A percentile compares a stretch with the other conserved stretches of the same genome.
Evolutionary conservation across 2,329 filamentous ascomycete species (phyloP).

Genomic region (Thermomyces lanuginosus): DNA sequence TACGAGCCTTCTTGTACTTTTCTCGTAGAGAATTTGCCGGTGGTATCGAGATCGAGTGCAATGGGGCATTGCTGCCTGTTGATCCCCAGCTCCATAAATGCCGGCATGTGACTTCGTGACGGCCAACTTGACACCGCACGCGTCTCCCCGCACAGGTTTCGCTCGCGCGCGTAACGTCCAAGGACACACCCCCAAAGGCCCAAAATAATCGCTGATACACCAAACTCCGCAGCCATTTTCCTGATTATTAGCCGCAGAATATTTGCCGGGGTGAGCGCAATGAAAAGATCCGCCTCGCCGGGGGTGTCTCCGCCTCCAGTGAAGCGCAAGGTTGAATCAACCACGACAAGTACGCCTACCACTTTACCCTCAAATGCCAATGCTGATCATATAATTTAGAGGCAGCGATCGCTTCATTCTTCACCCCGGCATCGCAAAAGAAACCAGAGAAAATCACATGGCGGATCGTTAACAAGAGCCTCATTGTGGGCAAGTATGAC

Average conservation of each 20-base stretch:
- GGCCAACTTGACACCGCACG: too few relatives aligned
- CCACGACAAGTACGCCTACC: conserved; percentile 34
- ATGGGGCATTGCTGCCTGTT: background rate
- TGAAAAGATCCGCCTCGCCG: conserved; percentile 23
- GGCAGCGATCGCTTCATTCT: conserved; percentile 61
- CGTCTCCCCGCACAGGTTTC: too few relatives aligned
- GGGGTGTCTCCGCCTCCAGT: conserved; percentile 41
- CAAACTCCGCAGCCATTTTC: conserved; percentile 8
- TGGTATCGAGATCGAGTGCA: background rate
- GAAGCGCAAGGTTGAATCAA: conserved; percentile 39
- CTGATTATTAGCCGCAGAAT: conserved; percentile 10
- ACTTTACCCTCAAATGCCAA: background rate
- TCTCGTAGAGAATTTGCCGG: background rate
- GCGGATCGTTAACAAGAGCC: conserved; percentile 47
- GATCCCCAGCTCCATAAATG: too few relatives aligned
- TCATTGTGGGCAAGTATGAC: conserved; percentile 65
- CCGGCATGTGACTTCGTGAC: too few relatives aligned
- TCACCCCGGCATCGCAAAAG: conserved; percentile 74
- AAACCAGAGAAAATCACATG: conserved; percentile 59
- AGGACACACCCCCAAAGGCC: too few relatives aligned
- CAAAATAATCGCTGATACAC: too few relatives aligned
- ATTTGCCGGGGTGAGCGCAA: conserved; percentile 11
- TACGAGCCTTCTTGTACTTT: background rate
- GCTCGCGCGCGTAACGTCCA: too few relatives aligned
- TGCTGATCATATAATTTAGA: conserved; percentile 10